Percentiles rank a stretch among this genome's conserved stretches.
Conservation (phyloP, 768 basidiomycete genomes). For the Kwoniella bestiolae region DNA sequence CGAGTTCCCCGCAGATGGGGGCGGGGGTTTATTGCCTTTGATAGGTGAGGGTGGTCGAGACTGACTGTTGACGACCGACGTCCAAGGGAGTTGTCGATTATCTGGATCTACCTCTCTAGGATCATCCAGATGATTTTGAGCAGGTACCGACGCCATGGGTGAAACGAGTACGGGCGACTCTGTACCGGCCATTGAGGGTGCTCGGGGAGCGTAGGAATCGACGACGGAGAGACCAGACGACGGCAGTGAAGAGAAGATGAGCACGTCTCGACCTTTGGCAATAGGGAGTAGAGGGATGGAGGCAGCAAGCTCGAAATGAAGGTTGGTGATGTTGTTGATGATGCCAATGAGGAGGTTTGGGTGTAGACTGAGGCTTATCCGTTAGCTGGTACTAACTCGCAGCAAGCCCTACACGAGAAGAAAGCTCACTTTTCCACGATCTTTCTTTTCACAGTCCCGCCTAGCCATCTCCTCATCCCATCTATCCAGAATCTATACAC, state of each 20-base stretch:
- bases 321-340: conserved; percentile 32
- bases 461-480: conserved; percentile 45
- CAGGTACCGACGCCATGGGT: conserved; percentile 11
- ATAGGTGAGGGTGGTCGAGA: not conserved
- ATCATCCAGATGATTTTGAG: conserved; percentile 6
- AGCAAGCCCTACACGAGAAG: too few species aligned
- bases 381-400: too few species aligned
- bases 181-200: not conserved
- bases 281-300: conserved; percentile 46
- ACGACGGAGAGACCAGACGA: conserved; percentile 33
- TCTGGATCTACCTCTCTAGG: conserved; percentile 19
- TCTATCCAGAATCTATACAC: conserved; percentile 50
- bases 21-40: not conserved
- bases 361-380: conserved; percentile 31
- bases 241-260: conserved; percentile 45
- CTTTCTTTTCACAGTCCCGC: conserved; percentile 32
- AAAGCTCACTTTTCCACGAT: conserved; percentile 22
- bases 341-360: conserved; percentile 36
- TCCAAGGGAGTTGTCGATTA: conserved; percentile 22
- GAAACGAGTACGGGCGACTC: conserved; percentile 21
- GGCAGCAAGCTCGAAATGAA: conserved; percentile 39
- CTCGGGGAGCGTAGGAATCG: conserved; percentile 28
- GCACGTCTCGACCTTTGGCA: conserved; percentile 39
- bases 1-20: not conserved
- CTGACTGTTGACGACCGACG: conserved; percentile 3